Base-by-base conservation (phyloP, 2,329 filamentous ascomycete genomes). In the Chaetomium sp. region DNA sequence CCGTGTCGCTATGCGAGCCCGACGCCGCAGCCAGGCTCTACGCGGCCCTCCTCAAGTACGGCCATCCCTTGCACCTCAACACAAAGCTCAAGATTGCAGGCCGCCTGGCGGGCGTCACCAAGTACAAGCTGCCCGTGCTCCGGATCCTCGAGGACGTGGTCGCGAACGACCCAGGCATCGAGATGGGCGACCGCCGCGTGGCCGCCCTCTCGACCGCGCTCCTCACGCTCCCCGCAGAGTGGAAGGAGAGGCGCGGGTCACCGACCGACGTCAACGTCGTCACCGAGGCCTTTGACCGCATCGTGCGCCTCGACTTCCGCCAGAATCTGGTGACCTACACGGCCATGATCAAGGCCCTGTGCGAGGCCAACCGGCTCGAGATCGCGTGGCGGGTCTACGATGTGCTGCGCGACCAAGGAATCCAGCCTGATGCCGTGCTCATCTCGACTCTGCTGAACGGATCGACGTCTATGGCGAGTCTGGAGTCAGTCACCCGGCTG, bases 391-490 rank as follows among this genome's bases (percentile, higher is more conserved):
- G 80, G 42, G 78, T 92, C 49, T 83, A 86, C 62, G 75, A 84
- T 32, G 76, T 84, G 42, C 79, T 91, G 67, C 71, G 78, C 50
- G 71, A 76, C 11, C 77, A 82, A 60, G 79, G 80, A 3, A 73
- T 88, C 12, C 68, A 79, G 53, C 80, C 88, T 0, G 84, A 95
- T 67, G 71, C 72, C 0, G 79, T 82, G 60, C 86, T 89, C 0
- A 89, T 85, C 66, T 76, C 84, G 1, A 83, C 84, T 34, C 74
- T 96, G 37, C 78, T 95, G 43, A 80, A 85, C 56, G 86, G 86
- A 36, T 86, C 88, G 51, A 89, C 89, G 62, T 66, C 68, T 4
- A 74, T 75, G 19, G 69, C 75, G 32, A 77, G 88, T 58, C 72
- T 77, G 4, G 68, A 74, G 3, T 76, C 77, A 33, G 74, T 90